Percentiles rank a stretch among this genome's conserved stretches.
phyloP scores from a whole-genome alignment of 2,329 filamentous ascomycete genomes.

The Elsinoe arachidis region DNA sequence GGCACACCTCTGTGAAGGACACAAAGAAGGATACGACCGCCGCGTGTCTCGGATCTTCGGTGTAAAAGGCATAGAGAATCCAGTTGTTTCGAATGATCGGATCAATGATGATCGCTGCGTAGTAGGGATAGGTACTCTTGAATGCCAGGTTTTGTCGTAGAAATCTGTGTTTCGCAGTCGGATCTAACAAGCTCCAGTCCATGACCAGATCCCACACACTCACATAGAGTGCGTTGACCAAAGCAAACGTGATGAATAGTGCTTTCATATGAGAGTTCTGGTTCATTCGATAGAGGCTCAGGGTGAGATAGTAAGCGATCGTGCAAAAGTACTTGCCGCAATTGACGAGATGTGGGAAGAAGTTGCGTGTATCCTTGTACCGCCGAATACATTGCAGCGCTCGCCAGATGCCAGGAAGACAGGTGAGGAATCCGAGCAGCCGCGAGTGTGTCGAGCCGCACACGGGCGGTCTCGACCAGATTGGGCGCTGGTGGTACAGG shows the following conservation, averaged over 20 bases:
- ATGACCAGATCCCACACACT: conserved; percentile 91
- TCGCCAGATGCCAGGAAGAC: conserved; percentile 82
- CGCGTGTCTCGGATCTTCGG: conserved; percentile 70
- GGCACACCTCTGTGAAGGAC: conserved; percentile 67
- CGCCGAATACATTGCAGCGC: conserved; percentile 83
- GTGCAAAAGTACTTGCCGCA: conserved; percentile 84
- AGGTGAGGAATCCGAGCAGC: conserved; percentile 73
- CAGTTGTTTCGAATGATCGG: conserved; percentile 84
- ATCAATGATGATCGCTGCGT: conserved; percentile 72
- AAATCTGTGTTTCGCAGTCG: conserved; percentile 50
- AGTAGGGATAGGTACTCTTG: conserved; percentile 75
- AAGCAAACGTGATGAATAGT: conserved; percentile 70
- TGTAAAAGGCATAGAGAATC: conserved; percentile 87
- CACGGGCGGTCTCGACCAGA: conserved; percentile 62
- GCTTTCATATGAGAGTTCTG: conserved; percentile 52
- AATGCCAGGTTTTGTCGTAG: conserved; percentile 72
- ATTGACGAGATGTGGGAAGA: conserved; percentile 89
- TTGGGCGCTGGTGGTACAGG: conserved; percentile 58
- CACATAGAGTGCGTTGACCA: conserved; percentile 74
- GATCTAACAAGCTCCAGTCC: conserved; percentile 85
- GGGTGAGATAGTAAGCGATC: conserved; percentile 65
- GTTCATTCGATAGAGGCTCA: conserved; percentile 74
- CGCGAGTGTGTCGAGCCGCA: conserved; percentile 85
- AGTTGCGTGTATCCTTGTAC: conserved; percentile 75
- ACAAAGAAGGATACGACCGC: conserved; percentile 73